A percentile compares a stretch with the other conserved stretches of the same genome.
Evolutionary conservation across 2,329 filamentous ascomycete species (phyloP).

Genomic region (Penicillium sp.): DNA sequence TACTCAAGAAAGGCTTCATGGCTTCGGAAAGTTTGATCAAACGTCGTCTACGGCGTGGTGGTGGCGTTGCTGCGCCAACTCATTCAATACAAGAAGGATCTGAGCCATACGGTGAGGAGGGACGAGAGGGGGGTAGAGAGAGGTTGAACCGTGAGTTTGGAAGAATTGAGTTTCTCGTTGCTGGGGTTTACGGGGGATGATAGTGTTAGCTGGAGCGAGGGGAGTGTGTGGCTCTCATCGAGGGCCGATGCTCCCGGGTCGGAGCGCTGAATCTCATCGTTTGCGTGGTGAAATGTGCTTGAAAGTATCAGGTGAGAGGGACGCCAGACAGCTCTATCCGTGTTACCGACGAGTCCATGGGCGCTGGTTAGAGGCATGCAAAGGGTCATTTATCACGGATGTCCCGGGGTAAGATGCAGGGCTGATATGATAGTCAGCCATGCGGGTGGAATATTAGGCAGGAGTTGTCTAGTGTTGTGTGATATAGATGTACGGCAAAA

Average conservation of each 20-base stretch:
- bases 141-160: background rate
- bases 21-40: background rate
- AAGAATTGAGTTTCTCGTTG: conserved; percentile 25
- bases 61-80: conserved; percentile 11
- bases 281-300: conserved; percentile 3
- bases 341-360: conserved; percentile 13
- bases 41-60: conserved; percentile 5
- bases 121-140: conserved; percentile 2
- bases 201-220: conserved; percentile 1
- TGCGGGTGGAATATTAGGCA: background rate
- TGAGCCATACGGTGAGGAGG: conserved; percentile 22
- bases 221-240: background rate
- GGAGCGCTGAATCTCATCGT: conserved; percentile 19
- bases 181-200: background rate
- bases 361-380: conserved; percentile 14
- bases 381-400: conserved; percentile 16
- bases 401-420: conserved; percentile 17
- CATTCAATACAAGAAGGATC: conserved; percentile 3
- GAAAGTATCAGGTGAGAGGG: background rate
- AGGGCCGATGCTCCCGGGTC: conserved; percentile 6
- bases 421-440: conserved; percentile 8
- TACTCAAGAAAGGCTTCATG: background rate
- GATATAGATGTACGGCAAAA: background rate
- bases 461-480: background rate
- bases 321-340: background rate